A percentile compares a stretch with the other conserved stretches of the same genome.
These are phyloP conservation scores for Rhododendron molle DNA, from an alignment of 148 eudicot genomes.

Conservation along the genomic window DNA sequence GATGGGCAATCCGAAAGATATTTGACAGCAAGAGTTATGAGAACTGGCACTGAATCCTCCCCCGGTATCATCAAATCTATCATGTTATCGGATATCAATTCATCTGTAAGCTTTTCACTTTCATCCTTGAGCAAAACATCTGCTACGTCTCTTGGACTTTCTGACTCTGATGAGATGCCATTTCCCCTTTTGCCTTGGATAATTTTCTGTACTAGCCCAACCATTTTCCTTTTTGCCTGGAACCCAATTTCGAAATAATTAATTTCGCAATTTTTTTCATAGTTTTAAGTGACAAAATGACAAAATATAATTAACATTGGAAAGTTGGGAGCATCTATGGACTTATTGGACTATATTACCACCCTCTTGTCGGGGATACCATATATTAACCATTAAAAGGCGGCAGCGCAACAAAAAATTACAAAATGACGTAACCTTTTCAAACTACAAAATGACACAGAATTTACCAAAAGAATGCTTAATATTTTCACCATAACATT, in stretches of 20 bases:
- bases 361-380: too few relatives aligned
- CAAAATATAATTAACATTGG: background rate
- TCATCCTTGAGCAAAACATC: conserved; percentile 65
- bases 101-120: conserved; percentile 68
- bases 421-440: too few relatives aligned
- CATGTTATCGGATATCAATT: conserved; percentile 74
- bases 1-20: conserved; percentile 75
- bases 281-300: background rate
- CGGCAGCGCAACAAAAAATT: too few relatives aligned
- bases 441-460: too few relatives aligned
- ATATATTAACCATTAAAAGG: too few relatives aligned
- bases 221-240: conserved; percentile 85
- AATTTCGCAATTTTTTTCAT: background rate
- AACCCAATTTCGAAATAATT: background rate
- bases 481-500: too few relatives aligned
- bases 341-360: too few relatives aligned
- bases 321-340: too few relatives aligned
- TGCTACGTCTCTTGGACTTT: conserved; percentile 51
- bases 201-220: conserved; percentile 54
- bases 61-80: conserved; percentile 98
- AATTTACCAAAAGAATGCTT: too few relatives aligned
- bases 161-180: conserved; percentile 1
- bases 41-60: conserved; percentile 88
- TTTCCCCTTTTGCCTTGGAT: conserved; percentile 45
- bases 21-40: conserved; percentile 75